Conservation (phyloP, 176 grass and related monocot species). For the Calamus simplicifolius region DNA sequence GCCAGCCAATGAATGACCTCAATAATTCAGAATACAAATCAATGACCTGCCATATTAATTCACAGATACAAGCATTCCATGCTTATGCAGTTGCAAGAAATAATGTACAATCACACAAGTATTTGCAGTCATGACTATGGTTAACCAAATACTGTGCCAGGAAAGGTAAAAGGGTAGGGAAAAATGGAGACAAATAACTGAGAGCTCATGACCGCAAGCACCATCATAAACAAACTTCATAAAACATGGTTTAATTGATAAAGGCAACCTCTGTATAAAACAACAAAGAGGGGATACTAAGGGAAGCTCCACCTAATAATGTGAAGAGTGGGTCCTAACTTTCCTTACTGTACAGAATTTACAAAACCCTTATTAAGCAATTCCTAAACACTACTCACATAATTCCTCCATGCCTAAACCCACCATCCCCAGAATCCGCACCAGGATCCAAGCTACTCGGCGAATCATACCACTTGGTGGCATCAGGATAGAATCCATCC, state of each 20-base stretch:
- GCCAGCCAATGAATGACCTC: no score
- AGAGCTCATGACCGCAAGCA: no score
- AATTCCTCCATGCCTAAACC: slow-evolving; percentile 70
- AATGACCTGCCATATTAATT: no score
- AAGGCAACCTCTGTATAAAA: slow-evolving; percentile 35
- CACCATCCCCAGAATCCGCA: slow-evolving; percentile 43
- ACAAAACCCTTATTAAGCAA: slow-evolving; percentile 35
- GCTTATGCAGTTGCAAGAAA: no score
- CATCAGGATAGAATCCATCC: slow-evolving; percentile 78
- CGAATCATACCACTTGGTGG: slow-evolving; percentile 92
- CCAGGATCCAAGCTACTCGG: slow-evolving; percentile 72
- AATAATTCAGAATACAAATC: no score
- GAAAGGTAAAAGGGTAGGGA: no score
- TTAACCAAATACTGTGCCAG: no score
- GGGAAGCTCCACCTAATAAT: slow-evolving; percentile 28
- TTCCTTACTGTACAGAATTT: slow-evolving; percentile 86
- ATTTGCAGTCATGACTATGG: no score
- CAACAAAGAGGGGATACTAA: slow-evolving; percentile 14
- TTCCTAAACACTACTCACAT: slow-evolving; percentile 23
- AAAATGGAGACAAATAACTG: no score
- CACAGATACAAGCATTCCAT: no score
- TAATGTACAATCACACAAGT: no score
- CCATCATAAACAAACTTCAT: no score
- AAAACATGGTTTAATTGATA: slow-evolving; percentile 14
- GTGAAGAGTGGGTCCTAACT: slow-evolving; percentile 14